Base-by-base conservation (phyloP, 371 early-diverging fungal species). In the Mucor racemosus region DNA sequence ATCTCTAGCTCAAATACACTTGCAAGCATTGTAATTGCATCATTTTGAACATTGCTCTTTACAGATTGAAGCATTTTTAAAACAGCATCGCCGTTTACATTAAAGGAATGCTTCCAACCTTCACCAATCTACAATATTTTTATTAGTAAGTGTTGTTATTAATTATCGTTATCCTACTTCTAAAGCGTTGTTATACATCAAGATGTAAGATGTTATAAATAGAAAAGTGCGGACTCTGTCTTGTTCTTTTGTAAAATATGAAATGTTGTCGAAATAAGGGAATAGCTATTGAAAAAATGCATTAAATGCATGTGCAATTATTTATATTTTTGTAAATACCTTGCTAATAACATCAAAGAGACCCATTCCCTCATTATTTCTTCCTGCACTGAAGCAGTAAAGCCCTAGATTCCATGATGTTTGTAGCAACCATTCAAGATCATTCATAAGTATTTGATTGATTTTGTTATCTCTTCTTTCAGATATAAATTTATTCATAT, bases 341-440 rank as follows among this genome's bases (percentile, higher is more conserved):
- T 64, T 44, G n/a, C 56, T 56, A 7, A 69, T 60, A 13, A 60
- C 17, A 13, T 46, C 33, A 56, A 69, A 69, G 1, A 69, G 4
- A 17, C 11, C 4, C 5, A 33, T 17, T 7, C 69, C 69, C 46
- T 69, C 69, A 5, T 3, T 38, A 9, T 60, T 35, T 48, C 57
- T 69, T 3, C 60, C 65, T 13, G 36, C 44, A 33, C 65, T 64
- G 21, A 69, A 60, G 35, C 69, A 69, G 40, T 56, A 65, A 4
- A 69, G n/a, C 0, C 69, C 69, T 5, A 69, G 39, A 11, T 69
- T 69, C 61, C 65, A 69, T 9, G 39, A 19, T 6, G 69, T 69
- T 33, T 64, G 46, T 7, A 40, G 15, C 50, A 69, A 56, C 69
- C 69, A 69, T 31, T 60, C 38, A 7, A 65, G 15, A 57, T 69